A percentile compares a stretch with the other conserved stretches of the same genome.
These are phyloP conservation scores for Gillenia trifoliata DNA, from an alignment of 306 rosid species.

Conservation along the genomic window DNA sequence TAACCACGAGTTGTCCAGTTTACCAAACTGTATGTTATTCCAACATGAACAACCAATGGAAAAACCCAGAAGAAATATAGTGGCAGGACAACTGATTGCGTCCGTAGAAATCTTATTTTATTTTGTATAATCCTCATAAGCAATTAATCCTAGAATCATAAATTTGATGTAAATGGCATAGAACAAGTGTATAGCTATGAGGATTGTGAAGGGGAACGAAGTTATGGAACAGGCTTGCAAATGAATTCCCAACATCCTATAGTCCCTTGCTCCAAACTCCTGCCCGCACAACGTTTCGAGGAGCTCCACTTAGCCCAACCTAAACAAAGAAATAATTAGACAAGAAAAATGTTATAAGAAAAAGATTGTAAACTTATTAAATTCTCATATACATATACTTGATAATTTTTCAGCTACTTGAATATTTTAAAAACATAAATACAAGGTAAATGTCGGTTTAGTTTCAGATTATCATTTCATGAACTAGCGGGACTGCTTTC, in stretches of 20 bases:
- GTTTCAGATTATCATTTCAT: too few relatives aligned
- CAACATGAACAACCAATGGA: constrained; percentile 42
- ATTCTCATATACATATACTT: too few relatives aligned
- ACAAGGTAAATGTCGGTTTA: too few relatives aligned
- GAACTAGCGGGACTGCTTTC: too few relatives aligned
- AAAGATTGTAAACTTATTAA: too few relatives aligned
- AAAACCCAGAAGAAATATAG: constrained; percentile 45
- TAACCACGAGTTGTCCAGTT: too few relatives aligned
- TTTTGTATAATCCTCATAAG: constrained; percentile 53
- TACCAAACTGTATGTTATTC: constrained; percentile 51
- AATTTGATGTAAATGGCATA: constrained; percentile 53
- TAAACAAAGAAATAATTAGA: too few relatives aligned
- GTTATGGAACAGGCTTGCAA: constrained; percentile 68
- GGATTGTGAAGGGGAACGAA: constrained; percentile 40
- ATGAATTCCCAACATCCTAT: constrained; percentile 57
- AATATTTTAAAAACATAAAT: too few relatives aligned
- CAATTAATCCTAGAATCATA: constrained; percentile 63
- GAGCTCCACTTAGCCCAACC: constrained; percentile 72
- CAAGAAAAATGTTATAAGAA: too few relatives aligned
- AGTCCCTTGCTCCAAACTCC: constrained; percentile 64
- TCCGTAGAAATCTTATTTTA: too few relatives aligned
- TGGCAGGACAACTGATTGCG: too few relatives aligned
- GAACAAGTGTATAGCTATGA: constrained; percentile 49
- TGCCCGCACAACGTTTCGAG: constrained; percentile 89
- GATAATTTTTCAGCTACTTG: too few relatives aligned